Evolutionary conservation across 176 grass and related monocot genomes (phyloP), one percentile per base, ranked within the genome.

Genomic region (Stipa capillata): DNA sequence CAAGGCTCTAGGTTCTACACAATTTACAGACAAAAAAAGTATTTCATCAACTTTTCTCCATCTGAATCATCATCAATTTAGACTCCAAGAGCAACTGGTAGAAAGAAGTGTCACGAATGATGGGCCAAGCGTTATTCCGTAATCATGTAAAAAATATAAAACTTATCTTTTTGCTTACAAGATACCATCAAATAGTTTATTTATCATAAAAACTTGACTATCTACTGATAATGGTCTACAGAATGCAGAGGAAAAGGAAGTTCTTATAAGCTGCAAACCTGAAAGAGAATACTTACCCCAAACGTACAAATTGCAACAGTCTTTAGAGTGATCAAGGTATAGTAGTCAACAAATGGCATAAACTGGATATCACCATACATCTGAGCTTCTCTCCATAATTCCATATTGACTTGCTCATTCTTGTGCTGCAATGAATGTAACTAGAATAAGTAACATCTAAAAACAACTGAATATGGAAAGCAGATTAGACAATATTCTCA

Each of bases 291-390:
- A 75, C 64, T 73, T 94, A 97, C 94, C 86, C 88, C 94, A 54
- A 93, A 92, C 62, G 69, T 90, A 55, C 86, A 93, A 89, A 89
- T 72, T 54, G 94, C 89, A 80, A 91, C 76, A 17, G 89, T 89
- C 89, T 94, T 94, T 40, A 97, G 84, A 28, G 91, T 94, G 75
- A 97, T 93, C 69, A 97, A 81, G 55, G 74, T 94, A 75, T 97
- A 97, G 56, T 97, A 94, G 82, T 97, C 91, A 79, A 94, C 94
- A 79, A 94, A 97, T 69, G 94, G 94, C 91, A 97, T 89, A 81
- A 97, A 76, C 60, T 97, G 94, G 78, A 94, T 90, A 90, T 97
- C 91, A 79, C 82, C 83, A 72, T 97, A 97, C 36, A 86, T 69
- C 83, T 87, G 79, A 87, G 90, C 85, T 90, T 97, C 93, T 76